A percentile compares a stretch with the other conserved stretches of the same genome.
These are phyloP conservation scores for Suillus bovinus DNA, from an alignment of 768 basidiomycete species.

Conservation along the genomic window DNA sequence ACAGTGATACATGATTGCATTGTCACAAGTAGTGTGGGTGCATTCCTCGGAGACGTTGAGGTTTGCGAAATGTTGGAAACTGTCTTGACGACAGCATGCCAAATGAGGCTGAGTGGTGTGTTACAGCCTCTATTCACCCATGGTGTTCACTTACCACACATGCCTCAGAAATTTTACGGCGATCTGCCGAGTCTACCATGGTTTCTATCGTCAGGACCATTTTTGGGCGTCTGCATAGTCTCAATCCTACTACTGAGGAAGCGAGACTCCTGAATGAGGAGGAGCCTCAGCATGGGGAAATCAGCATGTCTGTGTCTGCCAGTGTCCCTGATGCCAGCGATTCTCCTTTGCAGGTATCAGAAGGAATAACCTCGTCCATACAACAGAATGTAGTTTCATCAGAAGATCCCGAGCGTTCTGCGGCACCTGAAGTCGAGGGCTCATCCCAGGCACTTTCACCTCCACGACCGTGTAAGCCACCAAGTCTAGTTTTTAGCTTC, in stretches of 20 bases:
- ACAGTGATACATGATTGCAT: conserved; percentile 85
- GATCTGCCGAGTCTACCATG: conserved; percentile 88
- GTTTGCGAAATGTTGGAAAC: conserved; percentile 99
- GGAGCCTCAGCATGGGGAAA: conserved; percentile 54
- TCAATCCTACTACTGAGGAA: conserved; percentile 71
- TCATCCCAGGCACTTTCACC: conserved; percentile 22
- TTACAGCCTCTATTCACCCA: conserved; percentile 18
- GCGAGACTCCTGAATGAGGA: conserved; percentile 57
- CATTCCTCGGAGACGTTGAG: conserved; percentile 84
- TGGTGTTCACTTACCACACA: conserved; percentile 17
- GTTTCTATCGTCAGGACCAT: conserved; percentile 82
- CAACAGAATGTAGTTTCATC: conserved; percentile 13
- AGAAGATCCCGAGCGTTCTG: conserved; percentile 13
- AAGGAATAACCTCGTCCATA: conserved; percentile 15
- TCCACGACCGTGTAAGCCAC: conserved; percentile 25
- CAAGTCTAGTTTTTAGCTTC: not conserved
- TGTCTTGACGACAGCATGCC: conserved; percentile 94
- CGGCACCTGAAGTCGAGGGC: conserved; percentile 28
- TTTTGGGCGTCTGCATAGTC: conserved; percentile 67
- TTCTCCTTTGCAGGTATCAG: conserved; percentile 7
- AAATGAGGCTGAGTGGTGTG: conserved; percentile 94
- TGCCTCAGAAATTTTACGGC: conserved; percentile 73
- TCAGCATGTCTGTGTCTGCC: conserved; percentile 59
- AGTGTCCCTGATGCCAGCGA: conserved; percentile 28
- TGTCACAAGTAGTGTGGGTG: conserved; percentile 61